A percentile compares a stretch with the other conserved stretches of the same genome.
phyloP scores from a whole-genome alignment of 768 basidiomycete genomes.

The Aureoboletus auriporus region DNA sequence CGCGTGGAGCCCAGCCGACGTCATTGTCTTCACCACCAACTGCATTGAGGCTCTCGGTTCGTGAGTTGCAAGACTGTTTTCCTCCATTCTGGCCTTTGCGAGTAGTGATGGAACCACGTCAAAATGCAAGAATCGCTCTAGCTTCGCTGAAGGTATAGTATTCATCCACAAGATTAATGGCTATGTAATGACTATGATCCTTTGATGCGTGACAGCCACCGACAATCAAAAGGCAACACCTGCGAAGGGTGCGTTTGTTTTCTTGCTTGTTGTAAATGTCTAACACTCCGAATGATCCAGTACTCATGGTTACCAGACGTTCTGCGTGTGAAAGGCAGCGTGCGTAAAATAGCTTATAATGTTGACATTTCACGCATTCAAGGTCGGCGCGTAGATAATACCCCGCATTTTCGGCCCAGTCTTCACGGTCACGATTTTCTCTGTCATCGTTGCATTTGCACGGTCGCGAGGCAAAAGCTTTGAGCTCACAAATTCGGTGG shows the following conservation, averaged over 20 bases:
- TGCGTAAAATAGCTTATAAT: slow-evolving; percentile 34
- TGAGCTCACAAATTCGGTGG: slow-evolving; percentile 74
- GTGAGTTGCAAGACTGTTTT: not conserved
- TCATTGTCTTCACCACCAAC: not conserved
- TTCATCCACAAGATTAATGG: not conserved
- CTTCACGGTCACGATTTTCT: slow-evolving; percentile 75
- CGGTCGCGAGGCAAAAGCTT: slow-evolving; percentile 55
- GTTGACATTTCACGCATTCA: slow-evolving; percentile 5
- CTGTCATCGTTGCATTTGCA: slow-evolving; percentile 56
- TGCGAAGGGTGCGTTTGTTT: slow-evolving; percentile 44
- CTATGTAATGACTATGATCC: not conserved
- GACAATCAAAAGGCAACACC: slow-evolving; percentile 45
- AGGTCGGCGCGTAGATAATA: slow-evolving; percentile 49
- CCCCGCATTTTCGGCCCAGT: slow-evolving; percentile 75
- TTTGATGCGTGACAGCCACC: slow-evolving; percentile 29
- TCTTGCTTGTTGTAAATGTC: not conserved
- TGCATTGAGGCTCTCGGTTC: not conserved
- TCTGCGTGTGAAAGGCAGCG: slow-evolving; percentile 77
- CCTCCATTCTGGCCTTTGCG: not conserved
- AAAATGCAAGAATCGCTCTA: slow-evolving; percentile 11
- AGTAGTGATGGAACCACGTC: slow-evolving; percentile 23
- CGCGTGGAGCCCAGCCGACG: not conserved
- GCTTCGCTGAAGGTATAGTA: slow-evolving; percentile 25
- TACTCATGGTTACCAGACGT: slow-evolving; percentile 92
- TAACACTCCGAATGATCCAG: slow-evolving; percentile 32